These are phyloP conservation scores for Saprolegnia parasitica DNA, from an alignment of 352 stramenopile genomes.

Conservation along the genomic window DNA sequence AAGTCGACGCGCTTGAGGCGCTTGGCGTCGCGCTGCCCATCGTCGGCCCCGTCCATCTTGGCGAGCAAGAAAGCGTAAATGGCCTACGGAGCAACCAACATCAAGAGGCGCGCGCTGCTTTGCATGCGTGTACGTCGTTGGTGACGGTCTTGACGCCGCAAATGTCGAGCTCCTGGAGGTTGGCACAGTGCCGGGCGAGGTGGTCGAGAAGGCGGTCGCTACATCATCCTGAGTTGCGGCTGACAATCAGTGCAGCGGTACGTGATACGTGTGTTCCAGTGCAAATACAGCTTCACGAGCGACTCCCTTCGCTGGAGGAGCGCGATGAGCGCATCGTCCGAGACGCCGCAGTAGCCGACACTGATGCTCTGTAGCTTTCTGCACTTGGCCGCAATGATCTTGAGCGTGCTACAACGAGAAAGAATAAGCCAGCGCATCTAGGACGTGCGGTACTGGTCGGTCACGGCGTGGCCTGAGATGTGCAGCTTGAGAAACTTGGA, in stretches of 20 bases:
- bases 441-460: slow-evolving; percentile 55
- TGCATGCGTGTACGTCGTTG: slow-evolving; percentile 49
- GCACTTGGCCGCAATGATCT: slow-evolving; percentile 84
- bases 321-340: slow-evolving; percentile 79
- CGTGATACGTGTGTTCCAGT: slow-evolving; percentile 86
- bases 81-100: slow-evolving; percentile 50
- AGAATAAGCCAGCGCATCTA: neutral
- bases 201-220: slow-evolving; percentile 80
- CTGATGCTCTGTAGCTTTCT: slow-evolving; percentile 83
- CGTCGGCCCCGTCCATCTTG: slow-evolving; percentile 39
- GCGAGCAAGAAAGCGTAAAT: slow-evolving; percentile 76
- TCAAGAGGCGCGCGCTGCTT: neutral
- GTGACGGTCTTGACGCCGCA: slow-evolving; percentile 84
- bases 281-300: slow-evolving; percentile 67
- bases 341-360: slow-evolving; percentile 80
- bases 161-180: slow-evolving; percentile 82
- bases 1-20: slow-evolving; percentile 87
- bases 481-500: slow-evolving; percentile 85
- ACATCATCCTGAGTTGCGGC: neutral
- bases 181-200: slow-evolving; percentile 61
- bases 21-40: slow-evolving; percentile 67
- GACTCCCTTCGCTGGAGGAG: slow-evolving; percentile 79
- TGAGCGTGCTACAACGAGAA: slow-evolving; percentile 54
- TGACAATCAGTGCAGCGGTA: slow-evolving; percentile 37
- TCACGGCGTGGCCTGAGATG: slow-evolving; percentile 75